These are phyloP conservation scores for Helichrysum umbraculigerum DNA, from an alignment of 129 eudicot species.

Conservation along the genomic window DNA sequence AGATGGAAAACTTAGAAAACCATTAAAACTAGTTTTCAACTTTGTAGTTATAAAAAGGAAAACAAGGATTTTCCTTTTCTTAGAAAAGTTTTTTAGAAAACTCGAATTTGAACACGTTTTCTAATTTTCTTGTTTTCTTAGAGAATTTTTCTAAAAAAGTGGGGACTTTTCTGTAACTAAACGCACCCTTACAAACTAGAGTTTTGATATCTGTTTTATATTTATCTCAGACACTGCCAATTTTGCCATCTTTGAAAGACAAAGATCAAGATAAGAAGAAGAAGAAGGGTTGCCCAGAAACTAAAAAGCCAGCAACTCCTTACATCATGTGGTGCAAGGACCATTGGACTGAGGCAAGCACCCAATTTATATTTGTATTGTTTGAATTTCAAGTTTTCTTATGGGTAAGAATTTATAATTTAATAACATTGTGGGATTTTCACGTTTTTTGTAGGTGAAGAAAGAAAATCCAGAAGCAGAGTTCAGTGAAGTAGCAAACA, in stretches of 20 bases:
- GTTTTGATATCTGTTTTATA: neutral
- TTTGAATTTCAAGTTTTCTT: neutral
- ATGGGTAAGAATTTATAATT: neutral
- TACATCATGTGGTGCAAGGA: conserved; percentile 89
- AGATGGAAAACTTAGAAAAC: too few species aligned
- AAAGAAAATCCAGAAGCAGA: conserved; percentile 79
- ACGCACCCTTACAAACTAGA: too few species aligned
- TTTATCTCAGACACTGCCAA: conserved; percentile 55
- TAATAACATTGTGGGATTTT: conserved; percentile 6
- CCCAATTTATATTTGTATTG: neutral
- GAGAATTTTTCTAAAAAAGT: too few species aligned
- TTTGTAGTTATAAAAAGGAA: too few species aligned
- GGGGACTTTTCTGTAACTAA: too few species aligned
- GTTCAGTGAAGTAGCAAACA: conserved; percentile 66
- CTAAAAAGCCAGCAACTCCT: conserved; percentile 78
- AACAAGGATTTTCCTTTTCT: too few species aligned
- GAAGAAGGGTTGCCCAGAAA: conserved; percentile 46
- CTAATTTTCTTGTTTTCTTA: too few species aligned
- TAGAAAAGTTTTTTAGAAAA: too few species aligned
- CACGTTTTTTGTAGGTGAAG: conserved; percentile 55
- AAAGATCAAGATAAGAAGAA: conserved; percentile 72
- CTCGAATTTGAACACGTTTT: too few species aligned
- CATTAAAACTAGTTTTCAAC: too few species aligned
- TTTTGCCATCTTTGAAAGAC: conserved; percentile 53
- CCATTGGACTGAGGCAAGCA: conserved; percentile 78